phyloP scores from a whole-genome alignment of 2,329 filamentous ascomycete species.

The Alternaria hordeiaustralica region DNA sequence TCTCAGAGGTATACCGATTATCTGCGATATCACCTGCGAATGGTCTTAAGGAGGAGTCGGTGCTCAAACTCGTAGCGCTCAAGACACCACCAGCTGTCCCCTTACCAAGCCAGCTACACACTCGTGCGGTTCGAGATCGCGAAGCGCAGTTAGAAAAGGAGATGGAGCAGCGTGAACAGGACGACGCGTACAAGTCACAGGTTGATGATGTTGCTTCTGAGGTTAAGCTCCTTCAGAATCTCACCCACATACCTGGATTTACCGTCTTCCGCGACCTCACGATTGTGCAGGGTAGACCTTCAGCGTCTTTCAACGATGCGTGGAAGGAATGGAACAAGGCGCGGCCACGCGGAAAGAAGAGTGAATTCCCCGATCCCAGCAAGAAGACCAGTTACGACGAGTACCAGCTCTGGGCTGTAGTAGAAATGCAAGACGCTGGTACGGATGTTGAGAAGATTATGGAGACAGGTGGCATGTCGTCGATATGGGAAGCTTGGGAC shows the following conservation, averaged over 20 bases:
- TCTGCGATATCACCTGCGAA: slow-evolving; percentile 41
- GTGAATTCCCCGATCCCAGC: slow-evolving; percentile 63
- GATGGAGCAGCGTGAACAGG: slow-evolving; percentile 44
- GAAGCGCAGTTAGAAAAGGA: slow-evolving; percentile 48
- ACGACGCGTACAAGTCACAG: slow-evolving; percentile 50
- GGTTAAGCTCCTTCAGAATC: slow-evolving; percentile 61
- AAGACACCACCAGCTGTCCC: slow-evolving; percentile 42
- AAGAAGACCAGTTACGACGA: slow-evolving; percentile 61
- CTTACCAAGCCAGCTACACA: slow-evolving; percentile 42
- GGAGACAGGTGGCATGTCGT: slow-evolving; percentile 42
- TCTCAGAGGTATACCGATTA: slow-evolving; percentile 69
- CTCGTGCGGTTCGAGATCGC: slow-evolving; percentile 54
- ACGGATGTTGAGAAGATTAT: slow-evolving; percentile 58
- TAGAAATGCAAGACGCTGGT: slow-evolving; percentile 72
- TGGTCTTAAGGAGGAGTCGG: slow-evolving; percentile 50
- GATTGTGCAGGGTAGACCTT: slow-evolving; percentile 64
- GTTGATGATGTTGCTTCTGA: slow-evolving; percentile 55
- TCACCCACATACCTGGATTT: slow-evolving; percentile 67
- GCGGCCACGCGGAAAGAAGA: slow-evolving; percentile 52
- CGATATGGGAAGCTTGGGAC: slow-evolving; percentile 62
- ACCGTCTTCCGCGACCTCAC: slow-evolving; percentile 66
- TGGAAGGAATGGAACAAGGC: slow-evolving; percentile 55
- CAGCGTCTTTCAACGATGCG: slow-evolving; percentile 56
- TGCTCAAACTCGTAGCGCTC: slow-evolving; percentile 54
- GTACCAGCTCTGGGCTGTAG: slow-evolving; percentile 66